phyloP scores from a whole-genome alignment of 257 asterid genomes.

The Paraleonurus japonicus region DNA sequence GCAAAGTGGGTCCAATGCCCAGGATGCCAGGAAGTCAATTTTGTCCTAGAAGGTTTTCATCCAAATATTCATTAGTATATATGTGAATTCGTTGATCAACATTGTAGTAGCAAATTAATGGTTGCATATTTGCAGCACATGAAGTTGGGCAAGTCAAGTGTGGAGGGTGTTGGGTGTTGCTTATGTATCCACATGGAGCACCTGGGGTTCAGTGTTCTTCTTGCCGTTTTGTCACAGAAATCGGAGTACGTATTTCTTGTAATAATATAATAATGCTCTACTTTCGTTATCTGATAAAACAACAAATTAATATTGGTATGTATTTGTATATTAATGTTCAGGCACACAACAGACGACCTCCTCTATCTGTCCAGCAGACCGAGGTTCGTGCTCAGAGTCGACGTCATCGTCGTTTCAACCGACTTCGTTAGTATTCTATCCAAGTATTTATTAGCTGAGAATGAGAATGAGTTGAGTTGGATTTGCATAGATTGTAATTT shows the following conservation, averaged over 20 bases:
- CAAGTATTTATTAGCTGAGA: not conserved
- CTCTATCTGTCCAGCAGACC: constrained; percentile 65
- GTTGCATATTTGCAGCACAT: constrained; percentile 41
- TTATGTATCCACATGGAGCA: constrained; percentile 81
- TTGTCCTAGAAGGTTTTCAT: constrained; percentile 78
- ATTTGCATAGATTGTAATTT: not conserved
- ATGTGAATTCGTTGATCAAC: constrained; percentile 1
- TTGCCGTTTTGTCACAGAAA: constrained; percentile 68
- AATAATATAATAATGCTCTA: too few relatives aligned
- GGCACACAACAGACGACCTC: constrained; percentile 79
- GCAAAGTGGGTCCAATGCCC: constrained; percentile 77
- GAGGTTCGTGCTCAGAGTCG: constrained; percentile 41
- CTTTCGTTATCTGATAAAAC: constrained; percentile 19
- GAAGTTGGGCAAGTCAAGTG: constrained; percentile 90
- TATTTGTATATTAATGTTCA: constrained; percentile 42
- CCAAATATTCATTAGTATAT: not conserved
- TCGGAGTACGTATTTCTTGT: constrained; percentile 60
- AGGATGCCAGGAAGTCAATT: constrained; percentile 75
- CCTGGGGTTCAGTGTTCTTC: constrained; percentile 76
- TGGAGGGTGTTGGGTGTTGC: constrained; percentile 68
- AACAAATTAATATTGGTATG: too few relatives aligned
- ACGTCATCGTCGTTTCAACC: constrained; percentile 42
- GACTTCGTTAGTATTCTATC: constrained; percentile 38
- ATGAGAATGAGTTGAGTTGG: too few relatives aligned
- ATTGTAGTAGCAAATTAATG: not conserved